These are phyloP conservation scores for Cicer chorassanicum DNA, from an alignment of 306 rosid species.

Conservation along the genomic window DNA sequence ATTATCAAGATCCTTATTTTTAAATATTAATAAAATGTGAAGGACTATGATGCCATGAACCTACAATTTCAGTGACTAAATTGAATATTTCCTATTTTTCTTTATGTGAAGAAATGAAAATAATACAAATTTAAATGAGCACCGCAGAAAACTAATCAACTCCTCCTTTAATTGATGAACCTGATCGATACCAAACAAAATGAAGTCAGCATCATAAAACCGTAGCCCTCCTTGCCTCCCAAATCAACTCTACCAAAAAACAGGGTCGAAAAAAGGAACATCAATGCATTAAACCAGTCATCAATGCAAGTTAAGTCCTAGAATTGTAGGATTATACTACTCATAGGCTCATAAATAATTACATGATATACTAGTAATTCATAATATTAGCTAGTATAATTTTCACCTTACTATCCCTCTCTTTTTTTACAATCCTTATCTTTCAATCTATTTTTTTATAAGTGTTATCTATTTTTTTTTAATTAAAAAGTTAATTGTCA, in stretches of 20 bases:
- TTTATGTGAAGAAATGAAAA: no score
- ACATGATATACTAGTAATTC: background rate
- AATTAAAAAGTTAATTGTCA: background rate
- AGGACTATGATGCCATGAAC: no score
- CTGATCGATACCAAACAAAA: slow-evolving; percentile 18
- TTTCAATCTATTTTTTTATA: background rate
- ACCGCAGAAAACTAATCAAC: slow-evolving; percentile 3
- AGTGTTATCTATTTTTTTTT: background rate
- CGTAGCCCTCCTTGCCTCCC: slow-evolving; percentile 10
- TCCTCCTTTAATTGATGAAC: background rate
- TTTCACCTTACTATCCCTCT: background rate
- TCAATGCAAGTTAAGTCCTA: slow-evolving; percentile 27
- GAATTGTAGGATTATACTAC: background rate
- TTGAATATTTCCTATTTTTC: no score
- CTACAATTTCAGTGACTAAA: no score
- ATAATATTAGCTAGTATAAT: background rate
- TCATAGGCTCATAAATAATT: slow-evolving; percentile 16
- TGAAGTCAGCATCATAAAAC: slow-evolving; percentile 30
- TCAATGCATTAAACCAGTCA: slow-evolving; percentile 46
- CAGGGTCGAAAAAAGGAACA: slow-evolving; percentile 40
- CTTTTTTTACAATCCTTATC: background rate
- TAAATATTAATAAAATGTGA: no score
- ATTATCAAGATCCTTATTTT: no score
- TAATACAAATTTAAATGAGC: slow-evolving; percentile 17
- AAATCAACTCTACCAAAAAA: slow-evolving; percentile 17